Base-by-base conservation (phyloP, 139 green algal genomes). In the Chlamydomonas sp. region DNA sequence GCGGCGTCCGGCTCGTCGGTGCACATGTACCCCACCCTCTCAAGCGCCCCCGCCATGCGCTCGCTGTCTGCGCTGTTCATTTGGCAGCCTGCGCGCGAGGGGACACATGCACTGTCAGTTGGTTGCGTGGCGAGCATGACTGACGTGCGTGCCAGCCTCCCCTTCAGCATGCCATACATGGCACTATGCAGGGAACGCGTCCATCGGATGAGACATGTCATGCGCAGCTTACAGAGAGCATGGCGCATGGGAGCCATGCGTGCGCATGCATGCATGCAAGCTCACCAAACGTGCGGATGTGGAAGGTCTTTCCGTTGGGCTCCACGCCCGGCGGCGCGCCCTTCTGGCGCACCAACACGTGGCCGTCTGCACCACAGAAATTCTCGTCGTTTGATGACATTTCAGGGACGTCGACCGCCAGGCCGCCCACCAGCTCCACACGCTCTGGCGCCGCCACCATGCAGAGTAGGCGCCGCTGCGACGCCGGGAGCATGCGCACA, bases 11-110 rank as follows among this genome's bases (percentile, higher is more conserved):
- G 67, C 58, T 97, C 88, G 37, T 82, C 65, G 0, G 84, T 80
- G 66, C 89, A 90, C 22, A 68, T 65, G 78, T 97, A 99, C 2
- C 94, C 94, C 28, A 80, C 79, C 6, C 50, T 33, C 68, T 98
- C 93, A 22, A 99, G 83, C 37, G 84, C 85, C 2, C 93, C 93
- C 3, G 92, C 91, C 94, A 99, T 98, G 63, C 95, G 87, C 77
- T 99, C 94, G 2, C 73, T 89, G 70, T 99, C 94, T 1, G 92
- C 92, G 31, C 90, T 70, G 81, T 98, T 98, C 93, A 98, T 98
- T 81, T 97, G 87, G 43, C n/a, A n/a, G n/a, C n/a, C n/a, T n/a
- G n/a, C n/a, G n/a, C n/a, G n/a, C n/a, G 67, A n/a, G n/a, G 31
- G 3, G 1, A 72, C 4, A 65, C 37, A 37, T 26, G 58, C 3